Percentiles rank a stretch among this genome's conserved stretches.
Conservation (phyloP, 495 filamentous ascomycete genomes). For the Hypomontagnella monticulosa region DNA sequence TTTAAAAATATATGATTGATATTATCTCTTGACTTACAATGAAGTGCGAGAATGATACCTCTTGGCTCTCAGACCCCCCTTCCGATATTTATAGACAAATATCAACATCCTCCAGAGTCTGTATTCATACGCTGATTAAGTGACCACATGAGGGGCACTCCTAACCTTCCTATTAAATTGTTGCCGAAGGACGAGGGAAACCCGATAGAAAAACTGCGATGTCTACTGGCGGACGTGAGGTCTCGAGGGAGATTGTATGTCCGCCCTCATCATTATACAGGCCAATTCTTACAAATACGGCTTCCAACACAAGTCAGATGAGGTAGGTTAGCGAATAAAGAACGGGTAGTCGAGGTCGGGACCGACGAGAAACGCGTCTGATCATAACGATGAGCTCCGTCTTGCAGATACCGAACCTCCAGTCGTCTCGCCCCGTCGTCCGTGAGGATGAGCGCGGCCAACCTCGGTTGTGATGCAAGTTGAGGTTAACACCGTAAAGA, state of each 20-base stretch:
- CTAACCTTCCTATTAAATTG: not conserved
- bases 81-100: conserved; percentile 28
- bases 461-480: conserved; percentile 2
- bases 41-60: not conserved
- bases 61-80: not conserved
- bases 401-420: conserved; percentile 11
- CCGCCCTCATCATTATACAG: not conserved
- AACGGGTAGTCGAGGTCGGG: conserved; percentile 5
- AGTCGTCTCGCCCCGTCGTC: not conserved
- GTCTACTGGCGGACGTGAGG: conserved; percentile 15
- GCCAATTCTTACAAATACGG: conserved; percentile 21
- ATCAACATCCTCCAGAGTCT: not conserved
- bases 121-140: conserved; percentile 34
- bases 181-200: conserved; percentile 31
- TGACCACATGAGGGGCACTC: conserved; percentile 24
- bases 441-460: not conserved
- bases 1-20: not conserved
- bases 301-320: not conserved
- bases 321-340: conserved; percentile 11
- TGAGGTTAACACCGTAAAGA: not conserved
- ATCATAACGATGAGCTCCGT: not conserved
- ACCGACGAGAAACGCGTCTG: conserved; percentile 9
- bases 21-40: conserved; percentile 1
- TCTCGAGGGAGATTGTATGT: not conserved
- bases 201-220: not conserved